Evolutionary conservation across 2,329 filamentous ascomycete species (phyloP).

Genomic region (Colletotrichum chrysophilum): DNA sequence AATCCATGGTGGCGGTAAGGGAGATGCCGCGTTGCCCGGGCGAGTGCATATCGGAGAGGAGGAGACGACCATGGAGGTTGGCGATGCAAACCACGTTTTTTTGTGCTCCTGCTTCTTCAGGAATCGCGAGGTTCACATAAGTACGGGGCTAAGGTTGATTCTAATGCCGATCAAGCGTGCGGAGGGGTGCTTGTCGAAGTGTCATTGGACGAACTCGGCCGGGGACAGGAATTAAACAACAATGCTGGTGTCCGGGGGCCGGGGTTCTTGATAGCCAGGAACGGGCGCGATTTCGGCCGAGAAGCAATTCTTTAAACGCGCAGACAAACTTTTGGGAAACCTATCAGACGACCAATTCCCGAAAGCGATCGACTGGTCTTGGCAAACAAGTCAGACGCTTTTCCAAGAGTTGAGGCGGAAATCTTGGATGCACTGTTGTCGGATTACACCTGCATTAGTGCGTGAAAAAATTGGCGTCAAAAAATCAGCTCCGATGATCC

Average conservation of each 20-base stretch:
- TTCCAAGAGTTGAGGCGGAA: background rate
- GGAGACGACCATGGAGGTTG: background rate
- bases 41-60: background rate
- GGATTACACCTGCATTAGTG: conserved; percentile 18
- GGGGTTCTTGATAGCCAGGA: background rate
- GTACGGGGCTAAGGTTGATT: background rate
- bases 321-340: background rate
- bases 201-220: background rate
- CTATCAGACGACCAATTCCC: background rate
- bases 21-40: background rate
- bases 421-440: background rate
- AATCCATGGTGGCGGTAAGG: background rate
- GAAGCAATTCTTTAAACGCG: background rate
- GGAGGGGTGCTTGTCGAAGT: background rate
- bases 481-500: background rate
- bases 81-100: background rate
- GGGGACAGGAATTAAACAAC: background rate
- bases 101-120: conserved; percentile 15
- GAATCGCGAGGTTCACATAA: conserved; percentile 7
- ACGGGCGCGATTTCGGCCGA: background rate
- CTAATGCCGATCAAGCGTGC: background rate
- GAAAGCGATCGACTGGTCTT: background rate
- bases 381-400: background rate
- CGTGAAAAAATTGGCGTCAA: background rate
- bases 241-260: background rate